Evolutionary conservation across 2,329 filamentous ascomycete species (phyloP).

Genomic region (Thielaviopsis musarum): DNA sequence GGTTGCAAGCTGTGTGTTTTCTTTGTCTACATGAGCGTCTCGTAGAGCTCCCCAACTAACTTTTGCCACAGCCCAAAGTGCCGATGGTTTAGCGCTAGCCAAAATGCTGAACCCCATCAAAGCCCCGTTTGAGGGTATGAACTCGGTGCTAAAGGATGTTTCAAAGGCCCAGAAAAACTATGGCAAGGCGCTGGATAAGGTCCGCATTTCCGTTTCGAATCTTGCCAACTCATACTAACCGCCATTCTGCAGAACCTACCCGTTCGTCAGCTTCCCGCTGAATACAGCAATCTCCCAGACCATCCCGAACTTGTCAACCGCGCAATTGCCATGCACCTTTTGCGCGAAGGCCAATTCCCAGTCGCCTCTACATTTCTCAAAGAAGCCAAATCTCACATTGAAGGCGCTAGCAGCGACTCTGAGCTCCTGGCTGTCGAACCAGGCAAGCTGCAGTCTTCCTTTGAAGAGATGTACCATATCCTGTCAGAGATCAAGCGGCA

Average conservation of each 20-base stretch:
- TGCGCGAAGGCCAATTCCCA: constrained; percentile 83
- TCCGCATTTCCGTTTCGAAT: constrained; percentile 18
- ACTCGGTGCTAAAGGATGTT: constrained; percentile 65
- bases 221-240: background rate
- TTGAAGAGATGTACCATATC: constrained; percentile 81
- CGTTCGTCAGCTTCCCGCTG: constrained; percentile 43
- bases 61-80: constrained; percentile 41
- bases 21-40: background rate
- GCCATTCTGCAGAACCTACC: constrained; percentile 40
- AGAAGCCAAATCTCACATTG: constrained; percentile 32
- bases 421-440: constrained; percentile 21
- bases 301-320: constrained; percentile 70
- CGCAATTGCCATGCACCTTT: constrained; percentile 88
- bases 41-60: constrained; percentile 13
- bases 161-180: constrained; percentile 71
- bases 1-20: constrained; percentile 48
- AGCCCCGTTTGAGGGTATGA: constrained; percentile 61
- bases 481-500: constrained; percentile 31
- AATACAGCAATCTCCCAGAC: constrained; percentile 40
- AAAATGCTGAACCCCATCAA: constrained; percentile 79
- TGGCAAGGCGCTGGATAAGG: constrained; percentile 70
- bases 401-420: constrained; percentile 13
- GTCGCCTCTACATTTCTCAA: constrained; percentile 73
- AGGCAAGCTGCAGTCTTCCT: constrained; percentile 54
- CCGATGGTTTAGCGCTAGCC: constrained; percentile 57